Evolutionary conservation across 2,329 filamentous ascomycete genomes (phyloP).

Genomic region (Xylariales sp.): DNA sequence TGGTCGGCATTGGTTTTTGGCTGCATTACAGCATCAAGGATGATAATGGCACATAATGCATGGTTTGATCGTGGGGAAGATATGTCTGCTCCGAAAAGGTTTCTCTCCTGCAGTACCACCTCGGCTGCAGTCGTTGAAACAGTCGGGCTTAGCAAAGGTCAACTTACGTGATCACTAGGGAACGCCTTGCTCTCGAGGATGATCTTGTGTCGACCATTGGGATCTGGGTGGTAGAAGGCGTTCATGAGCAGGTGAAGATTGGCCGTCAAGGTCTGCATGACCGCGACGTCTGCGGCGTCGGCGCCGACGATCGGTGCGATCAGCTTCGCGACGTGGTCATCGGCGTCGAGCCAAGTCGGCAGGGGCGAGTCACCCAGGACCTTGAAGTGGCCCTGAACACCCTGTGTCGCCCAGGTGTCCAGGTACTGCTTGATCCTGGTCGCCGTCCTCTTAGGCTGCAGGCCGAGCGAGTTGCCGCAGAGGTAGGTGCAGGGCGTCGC

Average conservation of each 20-base stretch:
- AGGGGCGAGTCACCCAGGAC: constrained; percentile 57
- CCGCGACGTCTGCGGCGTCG: constrained; percentile 61
- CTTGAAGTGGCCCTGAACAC: constrained; percentile 73
- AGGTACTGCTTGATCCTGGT: constrained; percentile 66
- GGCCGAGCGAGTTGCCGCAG: constrained; percentile 74
- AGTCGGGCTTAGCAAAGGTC: too few relatives aligned
- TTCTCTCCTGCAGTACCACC: too few relatives aligned
- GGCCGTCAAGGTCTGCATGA: constrained; percentile 76
- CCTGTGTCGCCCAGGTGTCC: constrained; percentile 71
- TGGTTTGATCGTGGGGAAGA: too few relatives aligned
- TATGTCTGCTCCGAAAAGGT: too few relatives aligned
- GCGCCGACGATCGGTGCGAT: constrained; percentile 72
- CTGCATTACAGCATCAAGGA: too few relatives aligned
- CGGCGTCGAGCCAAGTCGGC: constrained; percentile 65
- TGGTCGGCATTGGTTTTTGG: too few relatives aligned
- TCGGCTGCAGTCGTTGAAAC: too few relatives aligned
- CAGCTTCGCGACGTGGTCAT: constrained; percentile 59
- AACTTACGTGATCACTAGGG: constrained; percentile 70
- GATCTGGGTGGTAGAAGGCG: constrained; percentile 69
- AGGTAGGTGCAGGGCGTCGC: constrained; percentile 56
- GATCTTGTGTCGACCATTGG: constrained; percentile 60
- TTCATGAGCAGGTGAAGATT: constrained; percentile 76
- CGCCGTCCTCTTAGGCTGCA: constrained; percentile 64
- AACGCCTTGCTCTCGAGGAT: constrained; percentile 79
- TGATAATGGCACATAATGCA: too few relatives aligned